phyloP scores from a whole-genome alignment of 2,329 filamentous ascomycete species.

The Cadophora luteo-olivacea region DNA sequence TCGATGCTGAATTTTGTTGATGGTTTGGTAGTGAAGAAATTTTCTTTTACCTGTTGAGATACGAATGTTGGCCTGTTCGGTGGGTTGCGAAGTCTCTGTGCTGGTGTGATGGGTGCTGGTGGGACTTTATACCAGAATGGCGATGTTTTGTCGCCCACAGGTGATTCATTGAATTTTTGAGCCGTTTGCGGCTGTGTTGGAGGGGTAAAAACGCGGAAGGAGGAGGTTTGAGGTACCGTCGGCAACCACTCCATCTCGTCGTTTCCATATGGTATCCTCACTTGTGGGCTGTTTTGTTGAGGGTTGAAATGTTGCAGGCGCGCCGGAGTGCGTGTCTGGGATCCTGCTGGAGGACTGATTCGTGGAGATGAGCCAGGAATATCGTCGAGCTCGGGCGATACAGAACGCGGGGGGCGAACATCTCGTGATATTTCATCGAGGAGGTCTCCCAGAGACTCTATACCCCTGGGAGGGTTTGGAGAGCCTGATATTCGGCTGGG shows the following conservation, averaged over 20 bases:
- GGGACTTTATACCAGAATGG: constrained; percentile 77
- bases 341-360: background rate
- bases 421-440: constrained; percentile 54
- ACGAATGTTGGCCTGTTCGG: constrained; percentile 59
- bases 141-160: constrained; percentile 30
- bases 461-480: constrained; percentile 40
- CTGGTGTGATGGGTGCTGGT: constrained; percentile 70
- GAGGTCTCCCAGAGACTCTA: constrained; percentile 54
- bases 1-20: background rate
- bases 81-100: constrained; percentile 67
- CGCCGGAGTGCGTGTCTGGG: background rate
- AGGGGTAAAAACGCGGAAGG: constrained; percentile 61
- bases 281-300: background rate
- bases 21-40: constrained; percentile 53
- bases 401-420: constrained; percentile 18
- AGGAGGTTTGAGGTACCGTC: constrained; percentile 52
- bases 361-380: constrained; percentile 23
- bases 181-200: constrained; percentile 49
- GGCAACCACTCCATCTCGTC: constrained; percentile 75
- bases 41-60: constrained; percentile 52
- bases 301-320: background rate
- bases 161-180: constrained; percentile 38
- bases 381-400: background rate
- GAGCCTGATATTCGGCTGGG: constrained; percentile 28
- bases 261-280: constrained; percentile 5